These are phyloP conservation scores for Podila minutissima DNA, from an alignment of 192 early-diverging fungal species.

Conservation along the genomic window DNA sequence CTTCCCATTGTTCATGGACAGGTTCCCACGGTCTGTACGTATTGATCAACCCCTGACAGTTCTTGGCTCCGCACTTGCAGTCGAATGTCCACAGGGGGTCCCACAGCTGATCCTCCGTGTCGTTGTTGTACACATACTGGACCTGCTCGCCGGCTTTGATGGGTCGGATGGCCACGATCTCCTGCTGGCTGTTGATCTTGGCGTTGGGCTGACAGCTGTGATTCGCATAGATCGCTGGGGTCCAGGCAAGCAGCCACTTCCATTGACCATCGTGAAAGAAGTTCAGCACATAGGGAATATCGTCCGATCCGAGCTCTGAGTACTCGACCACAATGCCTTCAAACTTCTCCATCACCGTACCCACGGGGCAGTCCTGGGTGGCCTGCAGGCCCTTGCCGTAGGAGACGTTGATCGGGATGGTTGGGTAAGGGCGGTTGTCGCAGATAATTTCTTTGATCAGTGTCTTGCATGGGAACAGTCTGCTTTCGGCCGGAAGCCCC, in stretches of 20 bases:
- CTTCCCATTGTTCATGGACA: not conserved
- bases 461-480: conserved; percentile 12
- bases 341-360: conserved; percentile 14
- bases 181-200: not conserved
- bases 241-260: conserved; percentile 13
- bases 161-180: conserved; percentile 13
- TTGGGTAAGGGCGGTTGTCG: conserved; percentile 6
- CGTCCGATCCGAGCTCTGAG: conserved; percentile 9
- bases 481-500: not conserved
- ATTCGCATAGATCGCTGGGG: conserved; percentile 15
- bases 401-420: not conserved
- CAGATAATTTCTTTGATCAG: not conserved
- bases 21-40: conserved; percentile 13
- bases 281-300: not conserved
- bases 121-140: conserved; percentile 1
- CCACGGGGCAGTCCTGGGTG: conserved; percentile 7
- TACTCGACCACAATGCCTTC: conserved; percentile 15
- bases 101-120: conserved; percentile 5
- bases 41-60: conserved; percentile 8
- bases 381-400: conserved; percentile 7
- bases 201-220: conserved; percentile 9
- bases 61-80: conserved; percentile 14
- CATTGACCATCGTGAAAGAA: not conserved
- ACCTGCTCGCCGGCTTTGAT: conserved; percentile 8
- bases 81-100: conserved; percentile 20